phyloP scores from a whole-genome alignment of 2,329 filamentous ascomycete genomes.

The Stagonosporopsis rhizophila region DNA sequence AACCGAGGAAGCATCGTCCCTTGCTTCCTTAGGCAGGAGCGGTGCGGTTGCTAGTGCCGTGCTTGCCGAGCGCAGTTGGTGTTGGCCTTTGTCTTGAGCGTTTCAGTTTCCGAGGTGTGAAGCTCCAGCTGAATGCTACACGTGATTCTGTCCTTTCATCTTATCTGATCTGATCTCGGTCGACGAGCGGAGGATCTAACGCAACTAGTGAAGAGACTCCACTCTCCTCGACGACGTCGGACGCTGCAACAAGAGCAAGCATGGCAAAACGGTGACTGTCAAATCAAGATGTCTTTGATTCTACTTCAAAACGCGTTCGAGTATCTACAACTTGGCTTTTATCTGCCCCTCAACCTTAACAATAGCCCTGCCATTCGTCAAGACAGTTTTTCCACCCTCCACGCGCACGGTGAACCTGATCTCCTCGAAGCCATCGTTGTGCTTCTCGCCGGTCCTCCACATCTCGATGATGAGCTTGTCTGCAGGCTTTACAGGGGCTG shows the following conservation, averaged over 20 bases:
- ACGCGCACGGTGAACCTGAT: slow-evolving; percentile 80
- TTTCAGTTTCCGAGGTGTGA: slow-evolving; percentile 12
- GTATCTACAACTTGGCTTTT: slow-evolving; percentile 48
- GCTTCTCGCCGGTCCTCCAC: slow-evolving; percentile 75
- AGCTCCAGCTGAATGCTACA: background rate
- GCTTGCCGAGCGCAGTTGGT: slow-evolving; percentile 20
- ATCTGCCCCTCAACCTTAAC: slow-evolving; percentile 67
- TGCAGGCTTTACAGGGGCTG: slow-evolving; percentile 81
- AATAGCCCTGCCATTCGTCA: slow-evolving; percentile 85
- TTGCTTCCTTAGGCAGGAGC: slow-evolving; percentile 23
- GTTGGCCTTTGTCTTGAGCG: slow-evolving; percentile 9
- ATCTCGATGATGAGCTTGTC: slow-evolving; percentile 82
- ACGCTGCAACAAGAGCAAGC: background rate
- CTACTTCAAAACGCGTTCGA: background rate
- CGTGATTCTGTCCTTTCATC: slow-evolving; percentile 27
- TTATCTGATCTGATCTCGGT: slow-evolving; percentile 36
- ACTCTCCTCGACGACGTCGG: slow-evolving; percentile 6
- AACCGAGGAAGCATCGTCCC: slow-evolving; percentile 22
- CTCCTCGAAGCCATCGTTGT: slow-evolving; percentile 75
- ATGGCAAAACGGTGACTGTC: background rate
- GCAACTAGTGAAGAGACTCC: slow-evolving; percentile 6
- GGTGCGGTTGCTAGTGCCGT: slow-evolving; percentile 23
- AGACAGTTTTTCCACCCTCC: slow-evolving; percentile 79
- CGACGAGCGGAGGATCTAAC: slow-evolving; percentile 31
- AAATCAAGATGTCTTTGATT: background rate